Base-by-base conservation (phyloP, 495 filamentous ascomycete species). In the Tuber calosporum region DNA sequence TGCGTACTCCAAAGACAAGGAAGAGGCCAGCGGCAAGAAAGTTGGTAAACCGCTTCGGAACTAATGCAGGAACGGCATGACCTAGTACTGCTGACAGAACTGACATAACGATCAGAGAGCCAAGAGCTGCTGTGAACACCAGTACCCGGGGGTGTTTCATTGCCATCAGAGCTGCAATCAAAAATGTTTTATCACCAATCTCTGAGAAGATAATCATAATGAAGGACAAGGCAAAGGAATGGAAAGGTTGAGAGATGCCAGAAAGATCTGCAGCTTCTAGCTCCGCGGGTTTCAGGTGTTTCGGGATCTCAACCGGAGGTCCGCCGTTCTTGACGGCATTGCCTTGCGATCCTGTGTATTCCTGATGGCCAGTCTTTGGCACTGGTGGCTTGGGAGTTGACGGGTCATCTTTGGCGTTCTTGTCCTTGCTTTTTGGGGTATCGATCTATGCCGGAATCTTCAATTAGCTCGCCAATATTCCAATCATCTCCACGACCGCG, bases 201-300 rank as follows among this genome's bases (percentile, higher is more conserved):
- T 99, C 95, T 75, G 95, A 97, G 79, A 98, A 92, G 71, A 98
- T 86, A 75, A 99, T 99, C 95, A 98, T 98, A 73, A 93, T 93
- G 70, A 97, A 88, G 11, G 95, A 95, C 68, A 97, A 91, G 37
- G 94, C 77, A 79, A 95, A 95, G 15, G 95, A 98, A 82, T 99
- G 95, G 71, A 97, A 86, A 0, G 93, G 92, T 77, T 90, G 91
- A 72, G 92, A 91, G 70, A 93, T 86, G 68, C 90, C 26, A 82
- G 82, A 48, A 20, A 66, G 26, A 30, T 89, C 88, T 67, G 83
- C 84, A 34, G 83, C 84, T 26, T 85, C 86, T 26, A 82, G 82
- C 8, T 77, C 77, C 66, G 72, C 72, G 69, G 74, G 81, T 40
- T 70, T 74, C 4, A 78, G 73, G 39, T 79, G 82, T 74, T 69